Evolutionary conservation across 352 stramenopile genomes (phyloP), one percentile per base, ranked within the genome.

Genomic region (Pythium brachiatum): DNA sequence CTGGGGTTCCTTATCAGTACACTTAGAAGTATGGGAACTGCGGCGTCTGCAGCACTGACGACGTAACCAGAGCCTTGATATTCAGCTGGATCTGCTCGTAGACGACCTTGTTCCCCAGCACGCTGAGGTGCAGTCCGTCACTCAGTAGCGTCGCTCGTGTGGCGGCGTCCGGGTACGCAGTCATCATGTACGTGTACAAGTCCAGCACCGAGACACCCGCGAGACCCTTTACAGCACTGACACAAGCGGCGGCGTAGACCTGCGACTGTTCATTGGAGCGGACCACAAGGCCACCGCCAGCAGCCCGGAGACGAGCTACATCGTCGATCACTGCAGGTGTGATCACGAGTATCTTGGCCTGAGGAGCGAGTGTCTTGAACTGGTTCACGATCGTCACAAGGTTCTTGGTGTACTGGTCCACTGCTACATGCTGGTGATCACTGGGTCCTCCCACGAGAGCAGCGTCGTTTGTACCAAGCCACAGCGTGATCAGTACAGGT

Each of bases 401-500:
- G 60, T 88, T 88, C 31, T 46, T 41, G 2, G 53, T 36, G 58
- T 80, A 86, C 38, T 80, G 57, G 16, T 78, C 54, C 0, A 85
- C 23, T 2, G 69, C 71, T 16, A 88, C 76, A 52, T 75, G 78
- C 39, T 82, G 71, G 16, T 41, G 25, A 29, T 64, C 70, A 55
- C 71, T 65, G 29, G 55, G 64, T 1, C 74, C 74, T 7, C 57
- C 61, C 1, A 44, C 43, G 13, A 82, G 59, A 15, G 74, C 74
- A 0, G 78, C 70, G 39, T 87, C 78, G 46, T 87, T 84, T 21
- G 72, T 66, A 7, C 78, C 78, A 15, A 84, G 60, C 67, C 71
- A 83, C 18, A 87, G 38, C 39, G 70, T 72, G 41, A 80, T 57
- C 18, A 80, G 43, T 2, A 52, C 34, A 1, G 72, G 72, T 23